A percentile compares a stretch with the other conserved stretches of the same genome.
phyloP scores from a whole-genome alignment of 2,329 filamentous ascomycete genomes.

The Dactylellina parvicollis region DNA sequence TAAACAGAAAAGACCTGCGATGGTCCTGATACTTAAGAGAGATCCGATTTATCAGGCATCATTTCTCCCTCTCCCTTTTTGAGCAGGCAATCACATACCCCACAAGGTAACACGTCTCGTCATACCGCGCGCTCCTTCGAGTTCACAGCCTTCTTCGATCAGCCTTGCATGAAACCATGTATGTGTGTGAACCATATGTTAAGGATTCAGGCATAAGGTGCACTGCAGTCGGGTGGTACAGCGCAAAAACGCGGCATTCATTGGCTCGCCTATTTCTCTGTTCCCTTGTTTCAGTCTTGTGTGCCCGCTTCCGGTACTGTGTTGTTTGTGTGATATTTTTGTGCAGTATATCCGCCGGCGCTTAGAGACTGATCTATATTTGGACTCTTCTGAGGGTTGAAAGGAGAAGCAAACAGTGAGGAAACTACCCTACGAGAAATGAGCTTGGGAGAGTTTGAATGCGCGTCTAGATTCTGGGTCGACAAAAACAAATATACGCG shows the following conservation, averaged over 20 bases:
- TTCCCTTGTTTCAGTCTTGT: neutral
- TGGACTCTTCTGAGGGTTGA: conserved; percentile 5
- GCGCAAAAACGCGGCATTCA: conserved; percentile 15
- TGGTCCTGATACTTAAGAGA: conserved; percentile 11
- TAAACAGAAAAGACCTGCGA: neutral
- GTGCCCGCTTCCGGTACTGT: neutral
- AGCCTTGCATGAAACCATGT: conserved; percentile 34
- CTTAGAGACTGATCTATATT: conserved; percentile 28
- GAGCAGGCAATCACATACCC: neutral
- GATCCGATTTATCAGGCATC: conserved; percentile 20
- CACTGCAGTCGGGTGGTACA: conserved; percentile 15
- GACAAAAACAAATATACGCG: too few relatives aligned
- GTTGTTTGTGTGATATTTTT: conserved; percentile 45
- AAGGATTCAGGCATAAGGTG: conserved; percentile 7
- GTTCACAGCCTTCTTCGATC: conserved; percentile 10
- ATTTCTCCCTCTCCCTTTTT: neutral
- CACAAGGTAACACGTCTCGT: neutral
- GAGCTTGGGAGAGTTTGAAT: too few relatives aligned
- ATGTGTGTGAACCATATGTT: neutral
- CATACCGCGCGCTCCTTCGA: conserved; percentile 1
- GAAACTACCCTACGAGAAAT: too few relatives aligned
- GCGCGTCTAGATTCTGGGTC: too few relatives aligned
- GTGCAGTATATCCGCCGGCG: neutral
- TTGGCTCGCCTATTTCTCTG: conserved; percentile 53
- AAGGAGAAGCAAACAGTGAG: too few relatives aligned